These are phyloP conservation scores for Gloeostereum incarnatum DNA, from an alignment of 768 basidiomycete species.

Conservation along the genomic window DNA sequence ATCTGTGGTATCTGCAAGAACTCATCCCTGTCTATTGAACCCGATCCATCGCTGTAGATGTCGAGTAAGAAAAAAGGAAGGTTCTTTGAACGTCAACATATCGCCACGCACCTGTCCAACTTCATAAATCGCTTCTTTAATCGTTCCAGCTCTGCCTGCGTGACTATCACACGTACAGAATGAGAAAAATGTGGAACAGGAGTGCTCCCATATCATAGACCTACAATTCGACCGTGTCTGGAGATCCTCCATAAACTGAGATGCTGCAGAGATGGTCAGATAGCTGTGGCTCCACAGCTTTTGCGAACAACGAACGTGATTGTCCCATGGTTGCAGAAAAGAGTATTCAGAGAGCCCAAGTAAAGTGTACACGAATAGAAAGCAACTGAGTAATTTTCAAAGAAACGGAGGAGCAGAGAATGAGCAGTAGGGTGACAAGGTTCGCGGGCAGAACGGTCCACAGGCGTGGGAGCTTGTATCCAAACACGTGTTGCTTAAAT, in stretches of 20 bases:
- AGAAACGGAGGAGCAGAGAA: not conserved
- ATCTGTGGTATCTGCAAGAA: slow-evolving; percentile 99
- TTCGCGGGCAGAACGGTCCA: no score
- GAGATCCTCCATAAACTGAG: slow-evolving; percentile 98
- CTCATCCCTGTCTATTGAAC: slow-evolving; percentile 97
- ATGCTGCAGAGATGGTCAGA: slow-evolving; percentile 35
- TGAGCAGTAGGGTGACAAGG: no score
- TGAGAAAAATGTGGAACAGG: slow-evolving; percentile 4
- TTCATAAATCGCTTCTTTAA: slow-evolving; percentile 99
- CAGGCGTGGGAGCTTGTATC: no score
- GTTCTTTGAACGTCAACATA: not conserved
- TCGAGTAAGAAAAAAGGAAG: not conserved
- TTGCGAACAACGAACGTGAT: slow-evolving; percentile 64
- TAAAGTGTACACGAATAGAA: not conserved
- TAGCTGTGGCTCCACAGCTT: slow-evolving; percentile 8
- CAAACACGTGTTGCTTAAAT: no score
- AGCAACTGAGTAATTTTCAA: not conserved
- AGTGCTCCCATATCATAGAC: no score
- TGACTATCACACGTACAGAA: slow-evolving; percentile 49
- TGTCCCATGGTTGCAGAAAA: slow-evolving; percentile 56
- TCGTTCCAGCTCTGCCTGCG: slow-evolving; percentile 85
- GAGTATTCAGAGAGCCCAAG: not conserved
- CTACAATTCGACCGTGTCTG: slow-evolving; percentile 94
- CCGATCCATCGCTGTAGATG: slow-evolving; percentile 81
- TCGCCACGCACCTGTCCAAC: slow-evolving; percentile 68